Percentiles rank a stretch among this genome's conserved stretches.
Evolutionary conservation across 345 rosid genomes (phyloP).

Genomic region (Carallia pectinifolia): DNA sequence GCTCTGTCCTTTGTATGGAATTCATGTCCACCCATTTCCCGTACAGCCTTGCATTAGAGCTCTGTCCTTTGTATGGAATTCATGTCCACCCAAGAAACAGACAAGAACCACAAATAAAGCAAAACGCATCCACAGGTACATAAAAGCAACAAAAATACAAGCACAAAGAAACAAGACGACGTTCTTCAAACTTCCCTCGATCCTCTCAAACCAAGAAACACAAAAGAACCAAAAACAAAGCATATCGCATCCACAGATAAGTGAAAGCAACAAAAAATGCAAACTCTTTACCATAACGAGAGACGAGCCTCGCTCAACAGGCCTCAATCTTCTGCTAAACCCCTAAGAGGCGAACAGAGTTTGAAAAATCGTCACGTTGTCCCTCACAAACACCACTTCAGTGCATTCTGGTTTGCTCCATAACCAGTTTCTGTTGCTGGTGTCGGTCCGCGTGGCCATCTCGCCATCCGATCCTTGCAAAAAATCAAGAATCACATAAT

Average conservation of each 20-base stretch:
- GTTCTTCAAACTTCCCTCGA: constrained; percentile 69
- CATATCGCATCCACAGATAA: not conserved
- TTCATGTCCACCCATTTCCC: constrained; percentile 53
- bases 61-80: constrained; percentile 55
- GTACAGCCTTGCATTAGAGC: constrained; percentile 44
- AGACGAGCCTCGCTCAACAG: constrained; percentile 69
- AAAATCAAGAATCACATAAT: not conserved
- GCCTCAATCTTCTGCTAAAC: constrained; percentile 84
- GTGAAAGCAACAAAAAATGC: not conserved
- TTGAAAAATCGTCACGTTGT: constrained; percentile 88
- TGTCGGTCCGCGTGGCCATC: constrained; percentile 55
- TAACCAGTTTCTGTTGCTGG: constrained; percentile 54
- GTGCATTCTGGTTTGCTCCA: constrained; percentile 58
- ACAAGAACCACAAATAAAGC: constrained; percentile 3
- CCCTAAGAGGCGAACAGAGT: constrained; percentile 86
- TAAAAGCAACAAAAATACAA: not conserved
- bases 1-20: constrained; percentile 43
- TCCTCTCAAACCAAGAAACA: constrained; percentile 50
- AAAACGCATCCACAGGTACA: not conserved
- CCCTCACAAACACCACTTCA: constrained; percentile 67
- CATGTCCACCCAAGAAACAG: constrained; percentile 16
- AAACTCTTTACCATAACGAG: constrained; percentile 55
- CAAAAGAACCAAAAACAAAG: no score
- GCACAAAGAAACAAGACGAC: not conserved
- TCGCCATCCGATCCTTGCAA: constrained; percentile 63